A percentile compares a stretch with the other conserved stretches of the same genome.
Evolutionary conservation across 2,329 filamentous ascomycete species (phyloP).

Genomic region (Fusarium sp.): DNA sequence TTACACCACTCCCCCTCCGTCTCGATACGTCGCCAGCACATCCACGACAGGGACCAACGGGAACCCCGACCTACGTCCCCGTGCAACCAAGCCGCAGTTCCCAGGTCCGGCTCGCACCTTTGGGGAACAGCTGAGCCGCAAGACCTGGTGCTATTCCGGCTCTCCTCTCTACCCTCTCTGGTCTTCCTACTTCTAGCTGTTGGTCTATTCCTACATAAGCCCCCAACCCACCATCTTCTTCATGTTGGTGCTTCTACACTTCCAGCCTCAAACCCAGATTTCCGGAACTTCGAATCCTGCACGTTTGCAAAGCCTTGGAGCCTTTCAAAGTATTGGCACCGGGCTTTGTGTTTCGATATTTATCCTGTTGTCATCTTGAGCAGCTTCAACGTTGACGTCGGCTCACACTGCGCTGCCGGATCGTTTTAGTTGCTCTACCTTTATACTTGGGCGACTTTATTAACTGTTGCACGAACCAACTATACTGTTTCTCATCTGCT

Average conservation of each 20-base stretch:
- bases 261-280: conserved; percentile 18
- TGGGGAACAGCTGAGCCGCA: conserved; percentile 40
- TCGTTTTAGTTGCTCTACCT: background rate
- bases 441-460: background rate
- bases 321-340: background rate
- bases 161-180: conserved; percentile 14
- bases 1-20: conserved; percentile 25
- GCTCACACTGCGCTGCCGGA: background rate
- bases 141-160: conserved; percentile 25
- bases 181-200: conserved; percentile 1
- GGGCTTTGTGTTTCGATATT: background rate
- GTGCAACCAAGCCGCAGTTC: conserved; percentile 36
- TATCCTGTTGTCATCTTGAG: background rate
- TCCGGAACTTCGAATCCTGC: conserved; percentile 13
- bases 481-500: background rate
- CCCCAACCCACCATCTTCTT: conserved; percentile 38
- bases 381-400: background rate
- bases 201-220: conserved; percentile 40
- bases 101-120: conserved; percentile 26
- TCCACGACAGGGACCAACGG: conserved; percentile 33
- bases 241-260: conserved; percentile 20
- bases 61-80: conserved; percentile 29
- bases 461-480: conserved; percentile 4
- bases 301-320: conserved; percentile 22
- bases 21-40: conserved; percentile 36